Percentiles rank a stretch among this genome's conserved stretches.
phyloP scores from a whole-genome alignment of 805 yeast species.

The Komagataella kurtzmanii region DNA sequence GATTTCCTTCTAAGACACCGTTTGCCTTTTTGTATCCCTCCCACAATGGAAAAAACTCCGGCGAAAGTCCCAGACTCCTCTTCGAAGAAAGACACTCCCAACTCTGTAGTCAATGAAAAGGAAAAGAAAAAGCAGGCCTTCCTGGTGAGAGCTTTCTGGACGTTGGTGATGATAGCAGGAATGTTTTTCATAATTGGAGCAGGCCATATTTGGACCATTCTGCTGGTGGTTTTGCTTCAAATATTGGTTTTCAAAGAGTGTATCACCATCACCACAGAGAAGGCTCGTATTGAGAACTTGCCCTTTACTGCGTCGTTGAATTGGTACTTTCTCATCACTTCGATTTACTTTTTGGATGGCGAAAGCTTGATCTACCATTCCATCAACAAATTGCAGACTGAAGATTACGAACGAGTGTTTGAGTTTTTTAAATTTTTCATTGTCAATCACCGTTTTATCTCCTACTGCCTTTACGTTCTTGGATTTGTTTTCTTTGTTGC shows the following conservation, averaged over 20 bases:
- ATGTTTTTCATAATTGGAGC: slow-evolving; percentile 61
- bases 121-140: slow-evolving; percentile 74
- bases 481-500: slow-evolving; percentile 88
- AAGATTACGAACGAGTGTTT: not conserved
- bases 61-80: not conserved
- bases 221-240: slow-evolving; percentile 61
- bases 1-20: not conserved
- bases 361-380: slow-evolving; percentile 63
- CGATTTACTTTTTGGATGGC: slow-evolving; percentile 84
- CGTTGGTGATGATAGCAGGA: slow-evolving; percentile 74
- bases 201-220: slow-evolving; percentile 76
- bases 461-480: slow-evolving; percentile 70
- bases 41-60: not conserved
- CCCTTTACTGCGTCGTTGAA: slow-evolving; percentile 75
- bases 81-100: not conserved
- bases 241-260: slow-evolving; percentile 83
- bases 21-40: not conserved
- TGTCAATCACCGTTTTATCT: slow-evolving; percentile 69
- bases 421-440: slow-evolving; percentile 6
- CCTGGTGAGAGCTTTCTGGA: slow-evolving; percentile 83
- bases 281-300: slow-evolving; percentile 68
- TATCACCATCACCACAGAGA: slow-evolving; percentile 67
- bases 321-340: slow-evolving; percentile 86
- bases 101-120: slow-evolving; percentile 20
- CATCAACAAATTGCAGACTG: slow-evolving; percentile 1